A percentile compares a stretch with the other conserved stretches of the same genome.
Conservation (phyloP, 2,329 filamentous ascomycete species). For the Colletotrichum cuscutae region DNA sequence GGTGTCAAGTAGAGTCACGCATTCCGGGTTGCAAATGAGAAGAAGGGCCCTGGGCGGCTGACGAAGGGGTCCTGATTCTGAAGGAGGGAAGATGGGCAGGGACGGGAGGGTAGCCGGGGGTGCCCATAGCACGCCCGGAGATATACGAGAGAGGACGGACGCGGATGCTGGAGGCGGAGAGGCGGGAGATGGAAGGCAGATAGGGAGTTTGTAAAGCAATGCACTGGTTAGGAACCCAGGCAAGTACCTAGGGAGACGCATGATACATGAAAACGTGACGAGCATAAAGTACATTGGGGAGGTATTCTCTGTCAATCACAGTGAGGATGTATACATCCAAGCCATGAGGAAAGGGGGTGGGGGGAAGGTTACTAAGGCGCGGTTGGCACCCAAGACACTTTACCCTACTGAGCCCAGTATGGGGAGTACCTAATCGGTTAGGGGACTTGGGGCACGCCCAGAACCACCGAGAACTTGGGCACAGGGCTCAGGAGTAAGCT, state of each 20-base stretch:
- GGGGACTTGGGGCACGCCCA: not conserved
- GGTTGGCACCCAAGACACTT: not conserved
- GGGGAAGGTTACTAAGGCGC: not conserved
- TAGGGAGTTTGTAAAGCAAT: not conserved
- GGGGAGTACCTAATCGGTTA: not conserved
- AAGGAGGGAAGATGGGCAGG: not conserved
- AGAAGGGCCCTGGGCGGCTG: slow-evolving; percentile 11
- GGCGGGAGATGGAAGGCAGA: slow-evolving; percentile 10
- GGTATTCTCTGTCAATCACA: not conserved
- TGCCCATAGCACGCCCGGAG: slow-evolving; percentile 5
- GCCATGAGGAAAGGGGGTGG: not conserved
- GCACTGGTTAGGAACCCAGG: not conserved
- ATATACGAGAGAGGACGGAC: slow-evolving; percentile 3
- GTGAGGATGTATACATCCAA: not conserved
- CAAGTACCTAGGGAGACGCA: not conserved
- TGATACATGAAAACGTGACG: not conserved
- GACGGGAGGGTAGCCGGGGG: not conserved
- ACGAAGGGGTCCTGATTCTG: slow-evolving; percentile 7
- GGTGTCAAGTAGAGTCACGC: slow-evolving; percentile 23
- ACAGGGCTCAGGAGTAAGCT: not conserved
- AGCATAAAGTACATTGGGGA: not conserved
- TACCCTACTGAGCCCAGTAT: not conserved
- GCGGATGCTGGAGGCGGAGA: not conserved
- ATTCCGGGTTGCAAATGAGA: slow-evolving; percentile 30
- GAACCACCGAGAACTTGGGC: not conserved